phyloP scores from a whole-genome alignment of 176 grass and related monocot genomes.

The Bolboschoenus planiculmis region DNA sequence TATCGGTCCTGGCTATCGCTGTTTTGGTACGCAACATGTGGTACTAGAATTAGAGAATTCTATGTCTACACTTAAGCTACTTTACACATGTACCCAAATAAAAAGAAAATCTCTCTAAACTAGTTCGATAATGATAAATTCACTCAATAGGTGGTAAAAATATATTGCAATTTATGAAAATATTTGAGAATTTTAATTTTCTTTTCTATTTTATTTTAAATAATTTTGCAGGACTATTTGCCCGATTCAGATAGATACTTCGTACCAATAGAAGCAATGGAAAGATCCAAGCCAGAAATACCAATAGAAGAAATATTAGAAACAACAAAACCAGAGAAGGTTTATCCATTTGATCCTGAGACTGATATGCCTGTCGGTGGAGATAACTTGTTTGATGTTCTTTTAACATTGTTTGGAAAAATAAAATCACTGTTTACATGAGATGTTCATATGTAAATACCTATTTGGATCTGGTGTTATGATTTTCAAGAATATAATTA shows the following conservation, averaged over 20 bases:
- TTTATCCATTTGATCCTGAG: conserved; percentile 46
- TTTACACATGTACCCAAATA: background rate
- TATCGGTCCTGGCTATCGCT: background rate
- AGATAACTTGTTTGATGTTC: background rate
- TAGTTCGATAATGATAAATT: background rate
- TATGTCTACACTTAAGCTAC: background rate
- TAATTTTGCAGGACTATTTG: conserved; percentile 42
- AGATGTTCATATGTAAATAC: background rate
- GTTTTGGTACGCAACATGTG: background rate
- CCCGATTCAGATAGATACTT: conserved; percentile 39
- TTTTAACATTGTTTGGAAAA: background rate
- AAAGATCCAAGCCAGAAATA: conserved; percentile 39
- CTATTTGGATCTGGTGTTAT: background rate
- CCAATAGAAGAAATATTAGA: conserved; percentile 43
- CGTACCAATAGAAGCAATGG: conserved; percentile 32
- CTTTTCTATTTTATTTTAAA: background rate
- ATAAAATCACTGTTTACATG: conserved; percentile 11
- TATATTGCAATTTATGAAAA: background rate
- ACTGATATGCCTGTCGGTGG: conserved; percentile 68
- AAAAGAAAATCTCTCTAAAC: background rate
- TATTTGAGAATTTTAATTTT: background rate
- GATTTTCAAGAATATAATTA: background rate
- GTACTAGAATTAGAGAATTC: background rate
- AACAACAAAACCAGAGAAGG: conserved; percentile 29
- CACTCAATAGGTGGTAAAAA: background rate